A percentile compares a stretch with the other conserved stretches of the same genome.
Conservation (phyloP, 2,329 filamentous ascomycete genomes). For the Blumeria graminis region DNA sequence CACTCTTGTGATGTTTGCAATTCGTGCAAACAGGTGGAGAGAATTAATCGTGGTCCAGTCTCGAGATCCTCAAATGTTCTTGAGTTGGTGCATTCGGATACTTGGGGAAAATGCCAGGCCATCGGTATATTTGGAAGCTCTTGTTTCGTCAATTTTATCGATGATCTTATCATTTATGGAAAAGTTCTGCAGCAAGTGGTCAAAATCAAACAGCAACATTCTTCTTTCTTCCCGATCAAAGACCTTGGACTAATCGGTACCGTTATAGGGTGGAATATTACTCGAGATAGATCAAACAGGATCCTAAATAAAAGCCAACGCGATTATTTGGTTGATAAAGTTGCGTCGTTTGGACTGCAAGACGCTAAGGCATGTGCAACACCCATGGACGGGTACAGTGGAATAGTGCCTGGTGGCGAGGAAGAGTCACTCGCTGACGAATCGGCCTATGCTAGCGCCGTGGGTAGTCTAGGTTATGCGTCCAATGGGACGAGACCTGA, state of each 20-base stretch:
- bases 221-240: background rate
- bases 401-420: background rate
- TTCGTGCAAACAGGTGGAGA: background rate
- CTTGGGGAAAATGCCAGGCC: background rate
- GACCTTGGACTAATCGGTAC: background rate
- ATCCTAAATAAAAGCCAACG: background rate
- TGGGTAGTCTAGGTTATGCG: background rate
- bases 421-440: background rate
- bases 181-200: background rate
- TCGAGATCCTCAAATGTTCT: background rate
- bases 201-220: background rate
- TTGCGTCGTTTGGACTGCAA: background rate
- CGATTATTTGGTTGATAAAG: background rate
- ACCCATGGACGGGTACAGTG: background rate
- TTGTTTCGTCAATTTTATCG: background rate
- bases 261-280: background rate
- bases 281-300: background rate
- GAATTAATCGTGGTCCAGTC: background rate
- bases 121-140: background rate
- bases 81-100: background rate
- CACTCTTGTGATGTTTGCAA: background rate
- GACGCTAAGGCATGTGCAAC: background rate
- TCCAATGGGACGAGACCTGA: background rate
- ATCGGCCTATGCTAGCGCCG: background rate
- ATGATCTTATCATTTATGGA: background rate